Base-by-base conservation (phyloP, 2,329 filamentous ascomycete genomes). In the Trichoderma cornu-damae region DNA sequence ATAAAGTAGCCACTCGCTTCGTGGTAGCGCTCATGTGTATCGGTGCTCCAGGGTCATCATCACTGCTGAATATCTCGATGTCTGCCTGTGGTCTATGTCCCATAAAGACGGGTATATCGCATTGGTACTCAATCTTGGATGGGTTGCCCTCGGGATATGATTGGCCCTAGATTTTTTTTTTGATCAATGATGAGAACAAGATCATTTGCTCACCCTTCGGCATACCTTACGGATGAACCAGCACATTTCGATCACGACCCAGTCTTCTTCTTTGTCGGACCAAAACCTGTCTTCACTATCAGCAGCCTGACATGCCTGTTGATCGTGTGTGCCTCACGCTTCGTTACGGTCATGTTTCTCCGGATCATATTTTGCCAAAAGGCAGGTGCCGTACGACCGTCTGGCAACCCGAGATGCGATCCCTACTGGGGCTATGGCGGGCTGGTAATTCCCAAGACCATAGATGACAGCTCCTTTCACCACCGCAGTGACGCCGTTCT, bases 401-500 rank as follows among this genome's bases (percentile, higher is more conserved):
- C 71, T 68, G 14, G 71, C 71, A 32, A 73, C 65, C 43, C 71
- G 68, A 37, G 71, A 73, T 18, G 68, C 65, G 38, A 73, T 65
- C 22, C 65, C 65, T 1, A 73, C 63, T 9, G 66, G 64, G 2
- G 64, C 64, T 59, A 67, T 43, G 6, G 58, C 58, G 3, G 70
- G 67, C 32, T 67, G 62, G 38, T 69, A 68, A 16, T 65, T 68
- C 14, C 67, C 64, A 9, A 73, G 65, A 2, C 71, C 71, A 49
- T 73, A 69, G 20, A 79, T 76, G 4, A 77, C 75, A 12, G 79
- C 79, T 6, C 79, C 79, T 32, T 75, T 75, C 2, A 78, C 77
- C 5, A 81, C 76, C 1, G 78, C 75, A 1, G 72, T 71, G 78
- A 79, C 81, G 3, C 76, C 73, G 58, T 75, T 75, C 12, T 73